Conservation (phyloP, 257 asterid genomes). For the Lavandula angustifolia region DNA sequence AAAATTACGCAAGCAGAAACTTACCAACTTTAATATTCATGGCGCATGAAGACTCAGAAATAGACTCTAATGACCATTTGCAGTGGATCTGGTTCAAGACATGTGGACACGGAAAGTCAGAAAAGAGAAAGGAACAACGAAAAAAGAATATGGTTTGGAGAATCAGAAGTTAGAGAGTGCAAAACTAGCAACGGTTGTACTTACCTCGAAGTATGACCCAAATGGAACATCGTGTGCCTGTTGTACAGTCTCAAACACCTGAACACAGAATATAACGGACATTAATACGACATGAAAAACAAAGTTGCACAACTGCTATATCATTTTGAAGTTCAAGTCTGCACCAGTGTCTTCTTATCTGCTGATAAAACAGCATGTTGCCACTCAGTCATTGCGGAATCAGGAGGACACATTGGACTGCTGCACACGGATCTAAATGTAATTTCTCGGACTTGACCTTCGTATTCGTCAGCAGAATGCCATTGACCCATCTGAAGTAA, state of each 20-base stretch:
- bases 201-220: constrained; percentile 95
- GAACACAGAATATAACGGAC: constrained; percentile 20
- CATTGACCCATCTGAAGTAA: constrained; percentile 83
- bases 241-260: constrained; percentile 98
- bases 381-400: constrained; percentile 98
- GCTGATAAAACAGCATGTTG: constrained; percentile 74
- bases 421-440: constrained; percentile 83
- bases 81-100: constrained; percentile 77
- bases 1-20: constrained; percentile 33
- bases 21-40: constrained; percentile 90
- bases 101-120: constrained; percentile 18
- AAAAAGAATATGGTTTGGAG: not conserved
- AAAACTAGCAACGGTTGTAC: constrained; percentile 6
- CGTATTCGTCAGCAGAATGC: constrained; percentile 91
- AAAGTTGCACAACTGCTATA: constrained; percentile 1
- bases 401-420: constrained; percentile 99
- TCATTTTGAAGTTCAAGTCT: constrained; percentile 24
- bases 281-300: constrained; percentile 18
- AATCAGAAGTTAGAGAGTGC: not conserved
- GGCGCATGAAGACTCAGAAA: constrained; percentile 68
- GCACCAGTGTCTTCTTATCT: constrained; percentile 72
- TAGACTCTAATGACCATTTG: constrained; percentile 70
- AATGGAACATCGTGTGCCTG: constrained; percentile 99
- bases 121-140: not conserved
- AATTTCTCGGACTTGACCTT: constrained; percentile 94